Base-by-base conservation (phyloP, 73 alveolate species). In the Paramecium octaurelia region DNA sequence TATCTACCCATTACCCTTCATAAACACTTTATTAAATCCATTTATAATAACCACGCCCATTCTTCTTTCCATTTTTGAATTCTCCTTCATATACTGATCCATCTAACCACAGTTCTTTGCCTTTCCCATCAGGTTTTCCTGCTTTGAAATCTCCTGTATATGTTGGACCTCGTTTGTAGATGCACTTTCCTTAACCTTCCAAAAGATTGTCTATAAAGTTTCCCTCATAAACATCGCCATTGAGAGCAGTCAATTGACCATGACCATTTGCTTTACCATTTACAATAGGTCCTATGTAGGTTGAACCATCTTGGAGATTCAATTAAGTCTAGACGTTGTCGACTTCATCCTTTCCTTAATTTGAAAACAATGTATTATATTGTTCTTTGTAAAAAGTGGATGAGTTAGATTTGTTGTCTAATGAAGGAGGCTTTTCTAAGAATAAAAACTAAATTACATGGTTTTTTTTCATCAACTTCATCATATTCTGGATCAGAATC, bases 201-300 rank as follows among this genome's bases (percentile, higher is more conserved):
- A 97, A 96, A 73, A 95, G 86, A 95, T 97, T 97, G 46, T 95
- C 95, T 59, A 86, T 86, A 93, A 95, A 95, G 69, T 95, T 97
- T 23, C 98, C 98, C 14, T 90, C 97, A 86, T 76, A 95, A 27
- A 95, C 92, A 71, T 94, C 98, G 4, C 97, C 97, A 84, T 95
- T 96, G 1, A 88, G 94, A 86, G 93, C 94, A 93, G 94, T 86
- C 69, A 95, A 93, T 64, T 90, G 93, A 24, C 98, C 98, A 14
- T 75, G 14, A 12, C 88, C 88, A 35, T 42, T 29, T 34, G 69
- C 88, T 20, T 75, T 35, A 14, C 60, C 88, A 75, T 75, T 85
- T 9, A 10, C 50, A 97, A 98, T 96, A 68, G 44, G 54, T 11
- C 99, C 99, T 18, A 89, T 96, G 54, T 96, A 96, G 1, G 46